Evolutionary conservation across 495 filamentous ascomycete species (phyloP), one percentile per base, ranked within the genome.

Genomic region (Tuber microsphaerosporum): DNA sequence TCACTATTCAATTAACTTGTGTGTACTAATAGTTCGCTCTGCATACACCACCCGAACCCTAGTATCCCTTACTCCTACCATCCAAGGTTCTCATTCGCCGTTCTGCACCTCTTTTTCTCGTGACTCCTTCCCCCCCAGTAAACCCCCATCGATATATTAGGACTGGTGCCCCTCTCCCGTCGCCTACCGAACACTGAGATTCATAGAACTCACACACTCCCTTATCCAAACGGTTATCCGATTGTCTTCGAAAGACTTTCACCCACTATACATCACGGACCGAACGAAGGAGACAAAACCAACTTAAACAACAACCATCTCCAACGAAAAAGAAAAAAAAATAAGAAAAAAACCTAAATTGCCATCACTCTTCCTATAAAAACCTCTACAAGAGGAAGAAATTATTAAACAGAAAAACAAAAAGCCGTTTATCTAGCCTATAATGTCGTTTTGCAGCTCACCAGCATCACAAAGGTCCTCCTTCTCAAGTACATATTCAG

Each of bases 361-460:
- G 51, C 14, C 26, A 34, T 19, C 56, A 65, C n/a, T 7, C 56
- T 34, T 6, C 14, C 26, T 19, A 65, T 16, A 65, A 31, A 34
- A 1, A 17, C 12, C 14, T 65, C 5, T 34, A 31, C 6, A 65
- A 65, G 56, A 65, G 56, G 31, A 17, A 65, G 56, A 16, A 34
- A 16, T 34, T 48, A 61, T 16, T 16, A 16, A 61, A 61, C 70
- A 71, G 70, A 70, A 41, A 45, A 71, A 45, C 9, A 5, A 65
- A 17, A 34, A 14, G 14, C 26, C 26, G 26, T 34, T 34, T 34
- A 65, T 7, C 26, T 65, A 31, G 56, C 56, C 26, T 16, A 65
- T 34, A 74, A 81, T 81, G 79, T 81, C 79, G 46, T 81, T 71
- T 48, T 81, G 79, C 42, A 73, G 79, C 72, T 81, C 79, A 42